Evolutionary conservation across 139 green algal genomes (phyloP), one percentile per base, ranked within the genome.

Genomic region (Chlamydomonas incerta): DNA sequence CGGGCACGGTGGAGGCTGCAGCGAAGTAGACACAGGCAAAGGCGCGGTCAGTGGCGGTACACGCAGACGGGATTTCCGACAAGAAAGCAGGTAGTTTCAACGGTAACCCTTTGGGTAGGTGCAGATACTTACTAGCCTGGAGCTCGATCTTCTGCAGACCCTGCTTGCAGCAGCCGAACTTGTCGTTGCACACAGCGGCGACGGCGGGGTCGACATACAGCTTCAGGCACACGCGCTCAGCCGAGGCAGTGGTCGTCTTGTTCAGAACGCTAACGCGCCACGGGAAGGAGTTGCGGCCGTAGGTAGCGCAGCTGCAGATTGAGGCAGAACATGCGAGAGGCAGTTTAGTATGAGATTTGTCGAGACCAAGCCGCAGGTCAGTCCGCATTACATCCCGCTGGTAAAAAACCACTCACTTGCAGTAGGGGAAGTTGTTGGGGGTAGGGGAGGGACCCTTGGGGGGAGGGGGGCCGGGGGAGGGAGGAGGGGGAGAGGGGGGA

Each of bases 91-190:
- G n/a, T n/a, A n/a, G n/a, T n/a, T n/a, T n/a, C n/a, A n/a, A n/a
- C n/a, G n/a, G n/a, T n/a, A n/a, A n/a, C n/a, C n/a, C n/a, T n/a
- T n/a, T n/a, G n/a, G n/a, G n/a, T n/a, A n/a, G n/a, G n/a, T n/a
- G n/a, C 65, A n/a, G n/a, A n/a, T 73, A 82, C 74, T 82, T n/a
- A 83, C 76, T 83, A 41, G 79, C 65, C n/a, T 57, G 31, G 10
- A 85, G 24, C 79, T 85, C 79, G 26, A 85, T 52, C 65, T 75
- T 75, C 14, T 75, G 23, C 31, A 85, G 63, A 47, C 8, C 11
- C 11, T 55, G 13, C 21, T n/a, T 37, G 79, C 79, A 85, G 79
- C 79, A 66, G 47, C 66, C 50, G 5, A 31, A 74, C 65, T 23
- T 31, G 46, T 55, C 35, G 66, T 75, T 55, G 47, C 65, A 85